Percentiles rank a stretch among this genome's conserved stretches.
These are phyloP conservation scores for Rhodosporidiobolus sp. DNA, from an alignment of 768 basidiomycete genomes.

Conservation along the genomic window DNA sequence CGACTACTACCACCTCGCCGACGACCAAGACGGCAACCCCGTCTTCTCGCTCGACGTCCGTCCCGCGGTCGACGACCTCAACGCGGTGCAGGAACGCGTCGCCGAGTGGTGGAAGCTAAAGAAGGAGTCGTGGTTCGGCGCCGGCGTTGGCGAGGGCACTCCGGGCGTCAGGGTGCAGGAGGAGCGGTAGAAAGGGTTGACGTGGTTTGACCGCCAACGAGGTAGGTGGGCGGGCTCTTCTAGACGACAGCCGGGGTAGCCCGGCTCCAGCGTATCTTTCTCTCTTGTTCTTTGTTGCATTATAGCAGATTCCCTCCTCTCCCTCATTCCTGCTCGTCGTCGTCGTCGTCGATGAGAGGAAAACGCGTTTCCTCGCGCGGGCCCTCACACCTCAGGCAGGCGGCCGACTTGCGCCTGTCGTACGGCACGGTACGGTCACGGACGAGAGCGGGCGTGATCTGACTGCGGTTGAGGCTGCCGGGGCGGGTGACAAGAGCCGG, in stretches of 20 bases:
- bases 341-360: too few relatives aligned
- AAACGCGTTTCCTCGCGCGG: too few relatives aligned
- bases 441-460: too few relatives aligned
- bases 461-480: too few relatives aligned
- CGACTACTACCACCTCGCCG: constrained; percentile 94
- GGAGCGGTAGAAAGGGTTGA: constrained; percentile 5
- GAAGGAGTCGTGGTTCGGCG: constrained; percentile 32
- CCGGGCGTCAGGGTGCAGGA: constrained; percentile 37
- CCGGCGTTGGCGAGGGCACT: background rate
- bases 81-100: constrained; percentile 71
- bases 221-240: background rate
- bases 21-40: constrained; percentile 83
- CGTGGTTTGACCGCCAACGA: too few relatives aligned
- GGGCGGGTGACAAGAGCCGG: too few relatives aligned
- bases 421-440: too few relatives aligned
- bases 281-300: background rate
- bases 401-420: too few relatives aligned
- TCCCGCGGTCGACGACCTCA: constrained; percentile 82
- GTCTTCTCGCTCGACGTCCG: constrained; percentile 94
- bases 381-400: too few relatives aligned
- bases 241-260: too few relatives aligned
- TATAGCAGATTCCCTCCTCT: background rate
- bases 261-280: background rate
- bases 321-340: background rate
- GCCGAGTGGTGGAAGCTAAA: constrained; percentile 44